phyloP scores from a whole-genome alignment of 2,329 filamentous ascomycete genomes.

The Aspergillus neotritici region DNA sequence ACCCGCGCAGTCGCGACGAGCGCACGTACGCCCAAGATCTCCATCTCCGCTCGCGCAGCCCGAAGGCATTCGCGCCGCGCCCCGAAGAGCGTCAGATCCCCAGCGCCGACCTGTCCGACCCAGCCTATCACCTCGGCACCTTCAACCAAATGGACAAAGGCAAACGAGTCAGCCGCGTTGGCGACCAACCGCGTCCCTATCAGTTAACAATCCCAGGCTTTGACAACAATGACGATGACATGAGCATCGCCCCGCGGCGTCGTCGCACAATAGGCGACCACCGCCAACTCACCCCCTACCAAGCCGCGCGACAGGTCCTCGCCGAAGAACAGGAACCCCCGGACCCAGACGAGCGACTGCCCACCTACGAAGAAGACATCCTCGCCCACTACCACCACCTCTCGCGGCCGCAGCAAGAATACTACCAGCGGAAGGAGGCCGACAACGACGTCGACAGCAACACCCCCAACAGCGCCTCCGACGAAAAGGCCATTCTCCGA shows the following conservation, averaged over 20 bases:
- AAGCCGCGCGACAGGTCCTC: too few relatives aligned
- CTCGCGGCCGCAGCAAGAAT: neutral
- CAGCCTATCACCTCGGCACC: constrained; percentile 27
- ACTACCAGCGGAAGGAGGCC: neutral
- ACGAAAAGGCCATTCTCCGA: too few relatives aligned
- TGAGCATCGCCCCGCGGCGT: constrained; percentile 4
- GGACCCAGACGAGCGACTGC: constrained; percentile 1
- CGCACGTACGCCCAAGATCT: constrained; percentile 28
- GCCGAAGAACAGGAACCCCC: too few relatives aligned
- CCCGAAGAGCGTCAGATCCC: constrained; percentile 19
- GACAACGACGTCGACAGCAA: neutral
- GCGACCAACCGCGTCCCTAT: constrained; percentile 35
- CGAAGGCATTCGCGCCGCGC: constrained; percentile 22
- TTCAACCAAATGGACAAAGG: constrained; percentile 22
- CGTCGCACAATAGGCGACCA: constrained; percentile 7
- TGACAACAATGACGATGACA: constrained; percentile 6
- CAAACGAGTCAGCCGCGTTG: constrained; percentile 26
- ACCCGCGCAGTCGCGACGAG: constrained; percentile 1
- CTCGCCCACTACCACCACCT: neutral
- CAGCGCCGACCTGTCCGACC: constrained; percentile 19
- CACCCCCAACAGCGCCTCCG: too few relatives aligned
- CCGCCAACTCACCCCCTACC: neutral
- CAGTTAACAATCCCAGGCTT: constrained; percentile 30
- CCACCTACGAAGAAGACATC: constrained; percentile 16
- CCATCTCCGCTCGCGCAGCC: constrained; percentile 34